These are phyloP conservation scores for Rhexocercosporidium sp. DNA, from an alignment of 2,329 filamentous ascomycete genomes.

Conservation along the genomic window DNA sequence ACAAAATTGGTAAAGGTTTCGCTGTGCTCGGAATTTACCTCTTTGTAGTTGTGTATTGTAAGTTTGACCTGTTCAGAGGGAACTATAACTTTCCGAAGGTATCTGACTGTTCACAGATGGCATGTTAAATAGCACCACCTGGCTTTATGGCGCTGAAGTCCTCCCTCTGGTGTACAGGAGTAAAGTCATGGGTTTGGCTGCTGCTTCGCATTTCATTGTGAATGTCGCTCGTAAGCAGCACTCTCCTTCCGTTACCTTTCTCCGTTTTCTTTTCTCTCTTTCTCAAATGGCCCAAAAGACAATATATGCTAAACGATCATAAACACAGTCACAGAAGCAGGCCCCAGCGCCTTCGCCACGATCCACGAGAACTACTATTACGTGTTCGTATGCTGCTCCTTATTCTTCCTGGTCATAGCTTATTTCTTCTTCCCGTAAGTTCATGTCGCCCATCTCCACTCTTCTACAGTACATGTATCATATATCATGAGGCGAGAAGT, in stretches of 20 bases:
- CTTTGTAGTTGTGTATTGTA: conserved; percentile 61
- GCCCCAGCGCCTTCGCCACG: conserved; percentile 59
- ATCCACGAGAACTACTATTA: conserved; percentile 67
- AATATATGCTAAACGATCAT: background rate
- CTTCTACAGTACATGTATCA: background rate
- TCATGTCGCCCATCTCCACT: background rate
- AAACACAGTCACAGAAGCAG: conserved; percentile 53
- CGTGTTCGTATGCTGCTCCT: conserved; percentile 59
- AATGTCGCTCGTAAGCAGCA: conserved; percentile 51
- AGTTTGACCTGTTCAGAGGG: conserved; percentile 33
- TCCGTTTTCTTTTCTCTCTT: background rate
- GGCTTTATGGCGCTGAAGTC: conserved; percentile 61
- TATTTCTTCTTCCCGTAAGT: conserved; percentile 59
- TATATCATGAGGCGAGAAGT: too few relatives aligned
- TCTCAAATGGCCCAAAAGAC: background rate
- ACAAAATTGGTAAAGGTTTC: conserved; percentile 62
- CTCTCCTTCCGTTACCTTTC: background rate
- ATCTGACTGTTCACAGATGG: conserved; percentile 44
- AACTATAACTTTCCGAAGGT: too few relatives aligned
- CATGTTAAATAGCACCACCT: conserved; percentile 59
- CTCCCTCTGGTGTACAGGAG: conserved; percentile 57
- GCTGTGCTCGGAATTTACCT: conserved; percentile 64
- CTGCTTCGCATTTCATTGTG: conserved; percentile 58
- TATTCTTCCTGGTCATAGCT: conserved; percentile 56
- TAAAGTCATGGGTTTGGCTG: conserved; percentile 60